Evolutionary conservation across 139 green algal genomes (phyloP).

Genomic region (Chlorella sp.): DNA sequence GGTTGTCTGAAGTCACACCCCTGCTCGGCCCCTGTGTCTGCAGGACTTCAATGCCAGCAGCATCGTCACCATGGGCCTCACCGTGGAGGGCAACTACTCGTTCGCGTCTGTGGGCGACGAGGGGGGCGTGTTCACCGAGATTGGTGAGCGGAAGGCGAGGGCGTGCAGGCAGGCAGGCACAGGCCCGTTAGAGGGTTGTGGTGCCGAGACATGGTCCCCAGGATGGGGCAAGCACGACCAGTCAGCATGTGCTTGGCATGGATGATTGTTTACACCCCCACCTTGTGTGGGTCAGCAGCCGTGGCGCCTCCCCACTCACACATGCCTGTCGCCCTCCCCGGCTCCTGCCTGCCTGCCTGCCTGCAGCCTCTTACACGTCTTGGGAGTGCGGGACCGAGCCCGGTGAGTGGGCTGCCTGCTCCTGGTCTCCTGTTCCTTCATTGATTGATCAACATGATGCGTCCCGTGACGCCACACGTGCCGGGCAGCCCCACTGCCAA

Average conservation of each 20-base stretch:
- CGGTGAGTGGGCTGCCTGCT: not conserved
- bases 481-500: too few species aligned
- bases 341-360: not conserved
- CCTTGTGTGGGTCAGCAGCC: too few species aligned
- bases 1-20: not conserved
- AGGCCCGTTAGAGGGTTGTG: too few species aligned
- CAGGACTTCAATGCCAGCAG: not conserved
- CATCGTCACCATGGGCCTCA: conserved; percentile 1
- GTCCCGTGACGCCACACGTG: too few species aligned
- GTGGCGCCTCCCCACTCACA: not conserved
- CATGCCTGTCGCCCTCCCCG: not conserved
- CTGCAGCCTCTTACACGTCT: not conserved
- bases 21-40: not conserved
- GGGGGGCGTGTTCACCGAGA: not conserved
- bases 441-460: too few species aligned
- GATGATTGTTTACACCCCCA: too few species aligned
- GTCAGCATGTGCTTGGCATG: too few species aligned
- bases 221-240: too few species aligned
- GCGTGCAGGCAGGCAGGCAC: too few species aligned
- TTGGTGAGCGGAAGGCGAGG: not conserved
- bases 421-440: too few species aligned
- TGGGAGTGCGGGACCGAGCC: conserved; percentile 6
- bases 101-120: not conserved
- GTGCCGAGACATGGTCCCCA: too few species aligned
- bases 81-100: not conserved